Base-by-base conservation (phyloP, 495 filamentous ascomycete species). In the Trichocladium antarcticum region DNA sequence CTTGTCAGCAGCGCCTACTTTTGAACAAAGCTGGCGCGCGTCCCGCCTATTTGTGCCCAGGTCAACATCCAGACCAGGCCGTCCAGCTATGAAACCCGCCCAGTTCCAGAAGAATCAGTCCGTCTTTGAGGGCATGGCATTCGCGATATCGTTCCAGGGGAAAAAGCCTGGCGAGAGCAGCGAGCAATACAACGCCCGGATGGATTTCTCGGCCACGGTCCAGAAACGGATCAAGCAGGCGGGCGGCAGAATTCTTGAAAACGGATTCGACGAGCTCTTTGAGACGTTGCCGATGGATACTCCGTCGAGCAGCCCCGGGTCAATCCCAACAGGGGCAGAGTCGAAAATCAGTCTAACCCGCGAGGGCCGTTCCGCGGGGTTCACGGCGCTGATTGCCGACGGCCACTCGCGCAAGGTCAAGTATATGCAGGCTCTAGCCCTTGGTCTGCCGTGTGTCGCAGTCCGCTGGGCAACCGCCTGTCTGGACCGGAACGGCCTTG, bases 401-500 rank as follows among this genome's bases (percentile, higher is more conserved):
- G 76, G 77, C 22, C 82, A 95, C 63, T 93, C 84, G 11, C 81
- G 92, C n/a, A 83, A 84, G 47, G 78, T 81, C 31, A 98, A 98
- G 54, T 95, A 92, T 65, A 84, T 98, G 74, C 90, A 97, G 62
- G 92, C 92, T 0, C 79, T 98, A 11, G 89, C 93, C 7, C 76
- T 98, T 4, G 86, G 87, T 5, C 62, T 98, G 1, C 93, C 93
- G 0, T 93, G 87, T 54, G 73, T 98, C 6, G 79, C 83, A 5
- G 74, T 74, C 0, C 78, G 80, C 27, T 98, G 93, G 93, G 69
- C 97, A 45, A 72, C 76, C 24, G 80, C 85, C 44, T 93, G 87
- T 55, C 66, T 86, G 2, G 59, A 72, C 7, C 74, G 76, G 45
- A 69, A 70, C 31, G 62, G 63, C 5, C 55, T 87, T 10, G 53